A percentile compares a stretch with the other conserved stretches of the same genome.
Evolutionary conservation across 202 grass and related monocot genomes (phyloP).

Genomic region (Schoenoplectus triqueter): DNA sequence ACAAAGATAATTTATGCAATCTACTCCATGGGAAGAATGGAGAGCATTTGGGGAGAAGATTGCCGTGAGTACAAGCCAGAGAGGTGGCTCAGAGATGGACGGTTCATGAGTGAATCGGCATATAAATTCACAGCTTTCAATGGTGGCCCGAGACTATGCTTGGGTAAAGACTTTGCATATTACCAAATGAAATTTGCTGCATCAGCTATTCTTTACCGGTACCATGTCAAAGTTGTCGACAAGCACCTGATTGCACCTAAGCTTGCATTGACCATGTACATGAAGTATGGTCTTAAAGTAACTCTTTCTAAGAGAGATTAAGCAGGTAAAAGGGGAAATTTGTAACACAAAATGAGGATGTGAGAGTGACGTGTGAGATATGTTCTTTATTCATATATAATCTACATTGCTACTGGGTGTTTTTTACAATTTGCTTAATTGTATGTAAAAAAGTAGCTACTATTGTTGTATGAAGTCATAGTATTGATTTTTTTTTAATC

Average conservation of each 20-base stretch:
- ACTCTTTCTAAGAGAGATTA: slow-evolving; percentile 57
- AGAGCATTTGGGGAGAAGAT: slow-evolving; percentile 95
- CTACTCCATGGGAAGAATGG: slow-evolving; percentile 96
- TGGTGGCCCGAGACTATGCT: slow-evolving; percentile 82
- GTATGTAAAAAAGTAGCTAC: slow-evolving; percentile 23
- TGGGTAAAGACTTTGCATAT: slow-evolving; percentile 99
- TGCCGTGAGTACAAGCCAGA: slow-evolving; percentile 91
- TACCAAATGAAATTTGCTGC: slow-evolving; percentile 99
- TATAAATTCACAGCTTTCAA: slow-evolving; percentile 99
- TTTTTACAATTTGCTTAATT: slow-evolving; percentile 22
- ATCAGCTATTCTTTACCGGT: slow-evolving; percentile 72
- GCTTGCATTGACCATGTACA: slow-evolving; percentile 95
- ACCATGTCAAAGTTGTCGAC: slow-evolving; percentile 61
- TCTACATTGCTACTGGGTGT: slow-evolving; percentile 29
- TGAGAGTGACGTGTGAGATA: slow-evolving; percentile 1
- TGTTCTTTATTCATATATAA: slow-evolving; percentile 36
- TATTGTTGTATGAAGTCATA: slow-evolving; percentile 13
- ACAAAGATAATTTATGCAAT: slow-evolving; percentile 97
- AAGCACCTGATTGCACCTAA: slow-evolving; percentile 79
- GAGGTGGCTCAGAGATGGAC: slow-evolving; percentile 85
- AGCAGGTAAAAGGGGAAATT: neutral
- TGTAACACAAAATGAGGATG: neutral
- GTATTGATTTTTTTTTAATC: slow-evolving; percentile 1
- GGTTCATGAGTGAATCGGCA: slow-evolving; percentile 85
- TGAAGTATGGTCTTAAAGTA: slow-evolving; percentile 94